Conservation (phyloP, 139 green algal species). For the Coccomyxa sp. region DNA sequence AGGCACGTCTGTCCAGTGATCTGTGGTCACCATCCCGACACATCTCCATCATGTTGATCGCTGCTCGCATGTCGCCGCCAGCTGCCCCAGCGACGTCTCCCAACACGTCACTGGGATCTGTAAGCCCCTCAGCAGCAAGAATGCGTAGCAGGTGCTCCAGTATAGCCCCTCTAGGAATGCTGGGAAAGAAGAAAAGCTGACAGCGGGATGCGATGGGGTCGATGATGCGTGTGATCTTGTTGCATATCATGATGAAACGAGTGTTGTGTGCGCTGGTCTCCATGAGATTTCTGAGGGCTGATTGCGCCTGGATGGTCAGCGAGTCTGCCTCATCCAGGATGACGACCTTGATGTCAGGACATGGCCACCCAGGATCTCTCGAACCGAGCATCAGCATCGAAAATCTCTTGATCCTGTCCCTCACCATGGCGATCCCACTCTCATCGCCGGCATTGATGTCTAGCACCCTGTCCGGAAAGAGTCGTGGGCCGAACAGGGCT, state of each 20-base stretch:
- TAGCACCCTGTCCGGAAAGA: not conserved
- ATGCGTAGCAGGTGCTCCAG: not conserved
- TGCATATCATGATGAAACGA: not conserved
- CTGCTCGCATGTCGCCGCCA: not conserved
- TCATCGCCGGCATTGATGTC: not conserved
- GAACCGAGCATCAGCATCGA: not conserved
- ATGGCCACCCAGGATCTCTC: not conserved
- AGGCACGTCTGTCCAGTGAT: not conserved
- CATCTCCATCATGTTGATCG: not conserved
- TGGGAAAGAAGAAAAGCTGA: not conserved
- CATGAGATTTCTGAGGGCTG: not conserved
- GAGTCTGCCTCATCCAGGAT: not conserved
- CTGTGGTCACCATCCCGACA: not conserved
- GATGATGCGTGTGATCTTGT: conserved; percentile 1
- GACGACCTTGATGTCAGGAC: not conserved
- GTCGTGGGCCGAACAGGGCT: not conserved
- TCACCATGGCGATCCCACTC: not conserved
- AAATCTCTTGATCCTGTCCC: not conserved
- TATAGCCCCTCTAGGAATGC: not conserved
- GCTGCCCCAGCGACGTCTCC: not conserved
- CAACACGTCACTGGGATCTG: not conserved
- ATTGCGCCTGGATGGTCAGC: not conserved
- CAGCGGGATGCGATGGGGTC: not conserved
- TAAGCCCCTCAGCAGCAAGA: not conserved
- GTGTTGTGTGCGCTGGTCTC: not conserved